phyloP scores from a whole-genome alignment of 106 monocot species.

The Allium sativum region DNA sequence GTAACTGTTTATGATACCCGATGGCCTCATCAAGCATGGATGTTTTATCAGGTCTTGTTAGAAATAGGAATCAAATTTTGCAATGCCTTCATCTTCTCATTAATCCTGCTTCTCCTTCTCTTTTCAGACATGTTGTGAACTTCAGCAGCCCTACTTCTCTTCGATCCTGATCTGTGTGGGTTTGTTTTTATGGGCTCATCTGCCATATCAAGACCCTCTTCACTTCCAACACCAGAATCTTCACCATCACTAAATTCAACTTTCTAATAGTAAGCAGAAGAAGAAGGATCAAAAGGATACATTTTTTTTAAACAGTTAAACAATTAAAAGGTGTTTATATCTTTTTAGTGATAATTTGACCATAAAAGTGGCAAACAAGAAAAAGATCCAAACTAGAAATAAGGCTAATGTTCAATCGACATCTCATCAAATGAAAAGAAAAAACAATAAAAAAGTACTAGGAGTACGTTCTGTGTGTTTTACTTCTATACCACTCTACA shows the following conservation, averaged over 20 bases:
- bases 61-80: constrained; percentile 73
- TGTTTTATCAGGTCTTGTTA: constrained; percentile 71
- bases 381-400: too few species aligned
- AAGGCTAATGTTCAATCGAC: too few species aligned
- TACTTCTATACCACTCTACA: too few species aligned
- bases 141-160: constrained; percentile 72
- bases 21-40: constrained; percentile 77
- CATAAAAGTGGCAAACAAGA: too few species aligned
- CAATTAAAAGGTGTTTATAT: too few species aligned
- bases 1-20: constrained; percentile 60
- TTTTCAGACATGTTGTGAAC: constrained; percentile 82
- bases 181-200: constrained; percentile 17
- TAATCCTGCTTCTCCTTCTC: constrained; percentile 68
- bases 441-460: too few species aligned
- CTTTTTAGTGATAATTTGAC: too few species aligned
- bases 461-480: too few species aligned
- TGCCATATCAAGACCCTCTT: constrained; percentile 21
- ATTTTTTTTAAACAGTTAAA: too few species aligned
- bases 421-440: too few species aligned
- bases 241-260: background rate
- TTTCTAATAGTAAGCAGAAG: background rate
- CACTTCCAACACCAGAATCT: background rate
- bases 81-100: constrained; percentile 69
- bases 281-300: background rate
- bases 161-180: constrained; percentile 37